Evolutionary conservation across 2,329 filamentous ascomycete species (phyloP), one percentile per base, ranked within the genome.

Genomic region (Cordyceps javanica): DNA sequence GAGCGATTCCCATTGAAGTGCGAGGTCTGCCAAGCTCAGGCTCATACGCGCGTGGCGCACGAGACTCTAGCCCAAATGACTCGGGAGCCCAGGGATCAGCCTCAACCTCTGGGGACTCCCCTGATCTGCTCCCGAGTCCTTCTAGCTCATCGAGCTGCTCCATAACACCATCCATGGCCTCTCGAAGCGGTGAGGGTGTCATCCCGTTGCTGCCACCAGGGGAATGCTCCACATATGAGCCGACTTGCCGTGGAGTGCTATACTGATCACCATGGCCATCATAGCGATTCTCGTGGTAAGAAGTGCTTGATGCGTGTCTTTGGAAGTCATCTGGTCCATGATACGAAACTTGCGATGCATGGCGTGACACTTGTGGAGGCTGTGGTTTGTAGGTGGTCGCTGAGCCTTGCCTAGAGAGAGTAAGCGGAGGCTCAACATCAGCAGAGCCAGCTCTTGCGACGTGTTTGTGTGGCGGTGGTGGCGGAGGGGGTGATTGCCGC

Each of bases 141-240:
- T 69, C 71, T 78, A 99, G 90, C 60, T 92, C 91, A 68, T 96
- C 88, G 44, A 99, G 74, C 57, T 94, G 95, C 63, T 94, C 91
- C 85, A 97, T 97, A 4, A 99, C 92, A 71, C 95, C 93, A 68
- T 97, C 93, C 91, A 99, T 99, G 1, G 94, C 94, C 70, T 92
- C 91, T 59, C 94, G 82, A 3, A 99, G 76, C 0, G 94, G 94
- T 2, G 94, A 97, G 1, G 94, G 94, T 0, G 94, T 99, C 69
- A 90, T 76, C 1, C 46, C 46, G 6, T 85, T 85, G 45, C 80
- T 82, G 39, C 77, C 76, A 46, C 79, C 83, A 2, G 89, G 85
- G 5, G 90, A 91, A 4, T 84, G 84, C 4, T 58, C 57, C 3
- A 86, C 87, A 36, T 76, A 78, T 0, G 88, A 87, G 1, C 89